Base-by-base conservation (phyloP, 2,329 filamentous ascomycete genomes). In the Sporothrix euskadiensis region DNA sequence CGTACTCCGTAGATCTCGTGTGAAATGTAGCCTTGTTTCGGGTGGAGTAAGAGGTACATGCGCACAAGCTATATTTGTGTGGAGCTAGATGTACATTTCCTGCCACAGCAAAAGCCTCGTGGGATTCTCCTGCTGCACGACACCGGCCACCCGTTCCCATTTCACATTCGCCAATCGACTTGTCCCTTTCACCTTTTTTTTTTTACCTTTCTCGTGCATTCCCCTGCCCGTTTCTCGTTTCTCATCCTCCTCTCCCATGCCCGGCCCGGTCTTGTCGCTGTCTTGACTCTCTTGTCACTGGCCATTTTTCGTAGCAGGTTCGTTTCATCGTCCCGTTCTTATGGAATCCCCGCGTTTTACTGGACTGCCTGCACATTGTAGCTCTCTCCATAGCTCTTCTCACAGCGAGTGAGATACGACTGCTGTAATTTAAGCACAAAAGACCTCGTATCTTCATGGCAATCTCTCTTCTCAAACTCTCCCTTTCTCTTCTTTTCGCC, bases 261-360 rank as follows among this genome's bases (percentile, higher is more conserved):
- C 32, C 71, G 61, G 63, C 30, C 63, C 66, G 66, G 56, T 68
- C 65, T 57, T 68, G 71, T 44, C 32, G 26, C 71, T 44, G 35
- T 47, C 39, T 57, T 39, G 52, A 7, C 52, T 35, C 5, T 69
- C 26, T 44, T 47, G 49, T 44, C 56, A 22, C 65, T 66, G n/a
- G 19, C 56, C 26, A 44, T 8, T 22, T 44, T n/a, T 52, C 39
- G 75, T 76, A 71, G 75, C 75, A 76, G 71, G 70, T 65, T 49
- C 22, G 75, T 76, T 75, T 76, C 75, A 76, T 74, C 71, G 61
- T 65, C 66, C 59, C 49, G 26, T 39, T 10, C 22, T n/a, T 47
- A 30, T 57, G 22, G 44, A 35, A 10, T 63, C 16, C 52, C 49
- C 7, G 52, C 26, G 35, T 66, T 70, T 41, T 59, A 39, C 30